These are phyloP conservation scores for Paspalum vaginatum DNA, from an alignment of 176 grass and related monocot species.

Conservation along the genomic window DNA sequence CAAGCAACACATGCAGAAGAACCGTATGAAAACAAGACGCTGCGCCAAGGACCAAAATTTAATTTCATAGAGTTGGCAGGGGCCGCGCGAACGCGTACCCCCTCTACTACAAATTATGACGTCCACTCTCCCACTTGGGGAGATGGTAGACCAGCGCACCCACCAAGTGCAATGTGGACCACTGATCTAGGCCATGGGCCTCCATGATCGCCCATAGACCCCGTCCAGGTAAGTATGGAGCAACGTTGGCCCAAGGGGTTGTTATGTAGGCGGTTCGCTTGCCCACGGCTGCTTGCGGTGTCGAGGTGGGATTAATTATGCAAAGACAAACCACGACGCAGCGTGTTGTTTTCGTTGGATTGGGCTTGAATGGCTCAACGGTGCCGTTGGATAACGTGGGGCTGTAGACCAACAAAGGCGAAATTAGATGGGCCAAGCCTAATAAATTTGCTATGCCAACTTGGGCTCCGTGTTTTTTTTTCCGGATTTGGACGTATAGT, in stretches of 20 bases:
- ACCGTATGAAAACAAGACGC: too few relatives aligned
- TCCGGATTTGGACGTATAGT: neutral
- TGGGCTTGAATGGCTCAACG: neutral
- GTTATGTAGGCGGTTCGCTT: neutral
- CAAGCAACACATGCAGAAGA: too few relatives aligned
- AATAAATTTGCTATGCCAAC: neutral
- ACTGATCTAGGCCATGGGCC: slow-evolving; percentile 30
- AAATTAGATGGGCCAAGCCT: neutral
- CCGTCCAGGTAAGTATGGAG: slow-evolving; percentile 34
- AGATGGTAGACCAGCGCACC: slow-evolving; percentile 46
- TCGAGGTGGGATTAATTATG: neutral
- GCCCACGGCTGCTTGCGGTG: neutral
- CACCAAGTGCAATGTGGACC: slow-evolving; percentile 48
- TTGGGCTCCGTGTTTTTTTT: neutral
- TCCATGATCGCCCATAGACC: slow-evolving; percentile 35
- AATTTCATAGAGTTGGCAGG: neutral
- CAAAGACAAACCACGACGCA: neutral
- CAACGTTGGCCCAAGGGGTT: neutral
- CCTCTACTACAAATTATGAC: slow-evolving; percentile 57
- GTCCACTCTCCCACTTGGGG: slow-evolving; percentile 52
- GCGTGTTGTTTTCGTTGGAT: neutral
- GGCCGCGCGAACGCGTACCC: slow-evolving; percentile 58
- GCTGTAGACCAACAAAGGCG: neutral
- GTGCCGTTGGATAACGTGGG: too few relatives aligned
- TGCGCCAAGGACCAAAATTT: neutral